Percentiles rank a stretch among this genome's conserved stretches.
These are phyloP conservation scores for Trametes polyzona DNA, from an alignment of 1,284 basidiomycete species.

Conservation along the genomic window DNA sequence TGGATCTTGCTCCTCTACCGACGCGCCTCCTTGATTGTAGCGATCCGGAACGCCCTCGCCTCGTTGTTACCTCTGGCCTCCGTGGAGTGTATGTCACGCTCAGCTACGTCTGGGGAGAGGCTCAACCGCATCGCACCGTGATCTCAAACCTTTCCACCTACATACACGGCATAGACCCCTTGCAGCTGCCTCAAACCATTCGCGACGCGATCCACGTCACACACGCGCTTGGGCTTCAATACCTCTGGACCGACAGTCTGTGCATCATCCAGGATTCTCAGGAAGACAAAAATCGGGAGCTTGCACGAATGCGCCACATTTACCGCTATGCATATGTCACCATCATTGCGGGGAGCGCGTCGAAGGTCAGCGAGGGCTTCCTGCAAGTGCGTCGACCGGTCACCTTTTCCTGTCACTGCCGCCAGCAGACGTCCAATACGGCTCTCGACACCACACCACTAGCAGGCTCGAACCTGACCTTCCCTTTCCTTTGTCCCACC, in stretches of 20 bases:
- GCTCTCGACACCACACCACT: too few relatives aligned
- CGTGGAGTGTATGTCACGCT: slow-evolving; percentile 8
- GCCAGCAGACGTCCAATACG: too few relatives aligned
- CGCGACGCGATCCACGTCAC: not conserved
- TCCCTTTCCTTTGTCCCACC: not conserved
- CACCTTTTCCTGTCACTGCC: too few relatives aligned
- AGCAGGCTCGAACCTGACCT: not conserved
- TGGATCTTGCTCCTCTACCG: not conserved
- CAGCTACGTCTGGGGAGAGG: slow-evolving; percentile 21
- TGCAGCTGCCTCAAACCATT: not conserved
- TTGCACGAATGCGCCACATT: not conserved
- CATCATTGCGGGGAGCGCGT: slow-evolving; percentile 1
- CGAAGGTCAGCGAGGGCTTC: not conserved
- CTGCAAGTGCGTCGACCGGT: not conserved
- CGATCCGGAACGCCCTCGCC: not conserved
- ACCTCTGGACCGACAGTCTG: slow-evolving; percentile 3
- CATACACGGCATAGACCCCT: not conserved
- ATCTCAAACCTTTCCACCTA: not conserved
- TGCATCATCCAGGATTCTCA: slow-evolving; percentile 8
- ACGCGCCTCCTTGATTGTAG: slow-evolving; percentile 15
- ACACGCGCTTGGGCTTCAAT: not conserved
- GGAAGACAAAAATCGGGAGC: slow-evolving; percentile 1
- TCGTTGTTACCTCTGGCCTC: not conserved
- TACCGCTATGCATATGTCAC: slow-evolving; percentile 2
- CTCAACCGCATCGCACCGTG: slow-evolving; percentile 3